Conservation (phyloP, 1,284 basidiomycete genomes). For the Leccinum pachyderme region DNA sequence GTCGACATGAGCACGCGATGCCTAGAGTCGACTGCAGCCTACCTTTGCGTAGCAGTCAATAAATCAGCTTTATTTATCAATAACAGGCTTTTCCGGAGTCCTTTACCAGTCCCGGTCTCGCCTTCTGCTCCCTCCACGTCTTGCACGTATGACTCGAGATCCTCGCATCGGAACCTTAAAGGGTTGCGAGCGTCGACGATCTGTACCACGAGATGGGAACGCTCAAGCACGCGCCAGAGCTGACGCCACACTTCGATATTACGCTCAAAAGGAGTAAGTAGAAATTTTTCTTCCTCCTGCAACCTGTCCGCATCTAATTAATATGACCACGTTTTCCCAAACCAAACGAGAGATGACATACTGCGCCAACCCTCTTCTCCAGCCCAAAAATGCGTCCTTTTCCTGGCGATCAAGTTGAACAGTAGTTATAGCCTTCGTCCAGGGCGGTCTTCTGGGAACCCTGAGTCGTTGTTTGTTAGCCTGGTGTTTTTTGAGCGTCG, state of each 20-base stretch:
- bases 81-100: constrained; percentile 70
- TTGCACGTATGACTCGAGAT: constrained; percentile 84
- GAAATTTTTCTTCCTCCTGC: constrained; percentile 76
- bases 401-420: constrained; percentile 84
- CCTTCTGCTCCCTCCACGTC: constrained; percentile 79
- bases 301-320: constrained; percentile 44
- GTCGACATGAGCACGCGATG: constrained; percentile 20
- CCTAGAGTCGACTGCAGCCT: constrained; percentile 19
- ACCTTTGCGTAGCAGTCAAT: constrained; percentile 86
- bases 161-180: constrained; percentile 86
- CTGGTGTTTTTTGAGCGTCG: constrained; percentile 67
- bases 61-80: constrained; percentile 98
- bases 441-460: constrained; percentile 84
- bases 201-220: constrained; percentile 91
- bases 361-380: constrained; percentile 89
- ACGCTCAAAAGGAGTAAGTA: constrained; percentile 93
- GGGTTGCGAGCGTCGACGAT: constrained; percentile 97
- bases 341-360: constrained; percentile 36
- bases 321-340: not conserved
- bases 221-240: constrained; percentile 91
- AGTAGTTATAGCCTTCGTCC: constrained; percentile 78
- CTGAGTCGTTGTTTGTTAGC: constrained; percentile 73
- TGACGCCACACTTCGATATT: constrained; percentile 97
- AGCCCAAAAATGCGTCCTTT: constrained; percentile 85
- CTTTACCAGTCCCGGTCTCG: constrained; percentile 73